These are phyloP conservation scores for Umbelopsis vinacea DNA, from an alignment of 192 early-diverging fungal species.

Conservation along the genomic window DNA sequence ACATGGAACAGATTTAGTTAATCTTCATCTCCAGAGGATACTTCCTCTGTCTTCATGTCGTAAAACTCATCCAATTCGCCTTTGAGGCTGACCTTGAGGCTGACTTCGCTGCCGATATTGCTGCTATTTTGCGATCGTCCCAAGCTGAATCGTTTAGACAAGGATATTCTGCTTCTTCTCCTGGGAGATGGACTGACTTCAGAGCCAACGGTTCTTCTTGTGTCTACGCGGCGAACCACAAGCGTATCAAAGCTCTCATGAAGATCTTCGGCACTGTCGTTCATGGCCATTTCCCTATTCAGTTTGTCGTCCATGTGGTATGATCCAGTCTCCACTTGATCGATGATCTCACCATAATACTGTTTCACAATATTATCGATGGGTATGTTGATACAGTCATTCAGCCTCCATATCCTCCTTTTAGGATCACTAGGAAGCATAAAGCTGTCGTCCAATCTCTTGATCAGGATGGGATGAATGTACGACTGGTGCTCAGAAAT, in stretches of 20 bases:
- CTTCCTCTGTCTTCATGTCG: conserved; percentile 8
- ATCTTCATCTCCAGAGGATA: conserved; percentile 15
- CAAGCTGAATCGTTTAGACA: conserved; percentile 1
- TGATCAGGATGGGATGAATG: not conserved
- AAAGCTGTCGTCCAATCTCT: conserved; percentile 1
- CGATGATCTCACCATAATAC: conserved; percentile 3
- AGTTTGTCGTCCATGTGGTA: not conserved
- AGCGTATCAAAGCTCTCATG: not conserved
- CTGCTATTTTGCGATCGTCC: not conserved
- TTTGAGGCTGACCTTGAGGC: not conserved
- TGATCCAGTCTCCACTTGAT: not conserved
- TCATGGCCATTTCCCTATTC: not conserved
- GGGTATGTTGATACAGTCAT: conserved; percentile 3
- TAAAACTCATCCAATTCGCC: conserved; percentile 1
- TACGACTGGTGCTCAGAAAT: conserved; percentile 1
- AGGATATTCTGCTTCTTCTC: conserved; percentile 3
- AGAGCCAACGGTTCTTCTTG: not conserved
- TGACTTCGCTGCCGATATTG: not conserved
- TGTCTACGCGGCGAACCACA: not conserved
- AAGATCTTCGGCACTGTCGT: not conserved
- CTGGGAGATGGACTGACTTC: not conserved
- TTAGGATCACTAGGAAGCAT: conserved; percentile 6
- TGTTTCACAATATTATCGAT: conserved; percentile 4
- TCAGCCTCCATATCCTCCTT: not conserved
- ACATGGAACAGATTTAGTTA: not conserved